Base-by-base conservation (phyloP, 345 rosid genomes). In the Eucalyptus curtisii region DNA sequence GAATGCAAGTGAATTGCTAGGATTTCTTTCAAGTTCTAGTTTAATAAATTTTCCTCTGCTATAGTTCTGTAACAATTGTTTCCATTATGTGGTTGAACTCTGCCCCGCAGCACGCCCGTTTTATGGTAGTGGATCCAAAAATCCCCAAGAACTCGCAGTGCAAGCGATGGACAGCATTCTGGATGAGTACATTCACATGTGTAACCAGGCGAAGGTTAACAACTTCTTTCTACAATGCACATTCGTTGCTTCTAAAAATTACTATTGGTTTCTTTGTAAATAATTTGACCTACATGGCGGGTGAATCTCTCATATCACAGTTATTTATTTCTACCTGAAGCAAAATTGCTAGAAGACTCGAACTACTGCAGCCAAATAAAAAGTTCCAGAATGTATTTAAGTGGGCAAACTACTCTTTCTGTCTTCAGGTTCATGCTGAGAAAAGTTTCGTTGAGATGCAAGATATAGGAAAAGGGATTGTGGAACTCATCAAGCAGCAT, bases 391-490 rank as follows among this genome's bases (percentile, higher is more conserved):
- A 4, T 15, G 76, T 66, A 66, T 66, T 66, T n/a, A 66, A 7
- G 40, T n/a, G 68, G 4, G 76, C 76, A 31, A 66, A 20, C 49
- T 13, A 11, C 49, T 17, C 31, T 49, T 20, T 90, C 85, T 86
- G 87, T 49, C 79, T 94, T 49, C 81, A 96, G 97, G 94, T 94
- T 86, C 87, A 80, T 15, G 92, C 92, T 45, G 92, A 90, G 81
- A 93, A 91, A 85, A 89, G 94, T 33, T 85, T 86, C 88, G 86
- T 92, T 88, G 95, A 94, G 87, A 93, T 87, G 94, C 92, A 92
- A 49, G 95, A 92, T 79, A 91, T 93, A 86, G 95, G 93, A 20
- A 91, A 92, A 86, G 99, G 99, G 87, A 95, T 96, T 76, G 88
- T 96, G 86, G 97, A 95, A 91, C 96, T 96, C 71, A 91, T 94